These are phyloP conservation scores for Lactarius indigo DNA, from an alignment of 768 basidiomycete genomes.

Conservation along the genomic window DNA sequence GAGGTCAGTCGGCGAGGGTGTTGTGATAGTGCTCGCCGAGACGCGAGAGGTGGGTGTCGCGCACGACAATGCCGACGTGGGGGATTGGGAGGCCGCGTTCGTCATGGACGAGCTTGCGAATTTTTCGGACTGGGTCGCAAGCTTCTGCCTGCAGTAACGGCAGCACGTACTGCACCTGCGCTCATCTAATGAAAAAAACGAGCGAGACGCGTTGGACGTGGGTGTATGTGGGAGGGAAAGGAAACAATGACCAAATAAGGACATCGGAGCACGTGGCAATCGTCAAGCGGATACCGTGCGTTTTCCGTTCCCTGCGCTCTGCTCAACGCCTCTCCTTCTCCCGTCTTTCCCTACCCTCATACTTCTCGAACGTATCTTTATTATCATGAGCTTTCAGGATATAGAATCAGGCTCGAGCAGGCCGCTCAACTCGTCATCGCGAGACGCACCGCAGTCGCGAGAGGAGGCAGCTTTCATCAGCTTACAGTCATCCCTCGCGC, in stretches of 20 bases:
- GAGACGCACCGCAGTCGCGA: constrained; percentile 36
- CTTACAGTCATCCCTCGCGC: constrained; percentile 74
- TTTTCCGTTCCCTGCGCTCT: neutral
- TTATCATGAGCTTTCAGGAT: constrained; percentile 48
- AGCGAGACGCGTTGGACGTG: neutral
- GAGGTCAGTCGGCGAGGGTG: constrained; percentile 79
- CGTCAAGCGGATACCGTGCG: neutral
- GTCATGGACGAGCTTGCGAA: constrained; percentile 41
- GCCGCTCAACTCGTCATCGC: constrained; percentile 30
- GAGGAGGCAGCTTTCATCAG: constrained; percentile 74
- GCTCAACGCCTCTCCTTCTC: neutral
- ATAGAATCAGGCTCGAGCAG: constrained; percentile 44
- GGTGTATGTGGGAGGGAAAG: neutral
- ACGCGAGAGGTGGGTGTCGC: constrained; percentile 69
- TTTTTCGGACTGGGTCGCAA: constrained; percentile 15
- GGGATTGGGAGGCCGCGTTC: constrained; percentile 66
- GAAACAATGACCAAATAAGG: neutral
- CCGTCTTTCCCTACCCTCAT: neutral
- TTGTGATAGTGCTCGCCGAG: constrained; percentile 80
- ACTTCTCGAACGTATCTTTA: neutral
- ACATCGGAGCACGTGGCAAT: constrained; percentile 1
- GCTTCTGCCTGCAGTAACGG: neutral
- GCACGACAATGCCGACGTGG: constrained; percentile 59
- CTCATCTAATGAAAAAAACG: constrained; percentile 1
- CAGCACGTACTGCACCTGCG: constrained; percentile 4